Base-by-base conservation (phyloP, 2,329 filamentous ascomycete species). In the Podosphaera aphanis region DNA sequence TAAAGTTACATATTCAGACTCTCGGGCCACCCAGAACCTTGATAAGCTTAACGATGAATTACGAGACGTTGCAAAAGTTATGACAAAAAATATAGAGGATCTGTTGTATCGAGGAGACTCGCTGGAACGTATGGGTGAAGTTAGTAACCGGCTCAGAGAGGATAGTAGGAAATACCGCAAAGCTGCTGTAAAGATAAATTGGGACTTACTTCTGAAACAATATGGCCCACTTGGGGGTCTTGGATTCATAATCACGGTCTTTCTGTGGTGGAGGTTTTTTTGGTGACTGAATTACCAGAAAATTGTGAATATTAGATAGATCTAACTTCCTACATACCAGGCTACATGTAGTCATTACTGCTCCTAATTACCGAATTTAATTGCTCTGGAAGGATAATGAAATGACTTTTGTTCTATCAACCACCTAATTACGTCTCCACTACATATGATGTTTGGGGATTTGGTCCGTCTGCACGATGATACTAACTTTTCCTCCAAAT, bases 31-130 rank as follows among this genome's bases (percentile, higher is more conserved):
- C 13, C 82, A 86, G 64, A 95, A 95, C 64, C 73, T 98, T 48
- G 84, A 92, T 63, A 85, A 88, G 64, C 69, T 98, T 53, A 95
- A 98, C 60, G 84, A 94, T 59, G 92, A 98, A 70, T 73, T 98
- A 53, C 80, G 86, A 61, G 90, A 95, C 63, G 92, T 98, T 46
- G 95, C 90, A 1, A 86, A 94, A 66, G 86, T 98, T 59, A 98
- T 98, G 92, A 95, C 86, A 47, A 95, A 95, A 74, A 98, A 98
- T 63, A 95, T 98, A 55, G 90, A 98, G 68, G 90, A 98, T 62
- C 66, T 98, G 59, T 67, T 98, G 45, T 98, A 98, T 61, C 71
- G 92, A 50, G 90, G 90, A 23, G 90, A 98, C 61, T 90, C 79
- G 57, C 65, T 98, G 54, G 90, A 98, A 65, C 74, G 85, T 57